Base-by-base conservation (phyloP, 2,329 filamentous ascomycete genomes). In the Didymella lethalis region DNA sequence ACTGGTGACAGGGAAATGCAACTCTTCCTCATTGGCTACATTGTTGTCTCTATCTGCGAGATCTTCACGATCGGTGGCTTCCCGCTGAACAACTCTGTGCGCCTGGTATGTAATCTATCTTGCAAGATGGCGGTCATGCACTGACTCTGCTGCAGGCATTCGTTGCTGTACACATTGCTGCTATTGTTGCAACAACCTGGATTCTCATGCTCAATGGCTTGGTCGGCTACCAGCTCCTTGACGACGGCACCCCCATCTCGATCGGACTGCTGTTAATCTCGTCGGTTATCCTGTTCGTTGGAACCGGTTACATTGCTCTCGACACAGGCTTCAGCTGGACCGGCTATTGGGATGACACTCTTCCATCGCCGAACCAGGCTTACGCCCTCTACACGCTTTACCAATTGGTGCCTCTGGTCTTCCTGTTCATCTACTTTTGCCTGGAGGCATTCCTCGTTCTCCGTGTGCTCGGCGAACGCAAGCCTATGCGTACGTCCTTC, bases 61-160 rank as follows among this genome's bases (percentile, higher is more conserved):
- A 97, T 99, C 72, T 97, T 99, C 80, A 93, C 93, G 0, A 88
- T 98, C 34, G 95, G 95, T 67, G 91, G 89, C 29, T 94, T 99
- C 70, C 93, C 94, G 2, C 80, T 97, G 20, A 81, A 86, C 66
- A 80, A 83, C 51, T 86, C 80, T 48, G 90, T 91, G 58, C 88
- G 93, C 75, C 84, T 91, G 70, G 92, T 90, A 84, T 64, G 88
- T 82, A 18, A 11, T 26, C 4, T n/a, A 38, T 47, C 56, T 16
- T 23, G 18, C 41, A 14, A 16, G n/a, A 7, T 14, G 25, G 3
- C 16, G 14, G n/a, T 7, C 16, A 46, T 25, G 25, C 7, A 48
- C 63, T 68, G 51, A 71, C 62, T 48, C 44, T 31, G 11, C 26
- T 12, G 23, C 58, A 94, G 90, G 92, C 86, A 8, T 99, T 99